Evolutionary conservation across 2,329 filamentous ascomycete species (phyloP).

Genomic region (Aureobasidium pullulans): DNA sequence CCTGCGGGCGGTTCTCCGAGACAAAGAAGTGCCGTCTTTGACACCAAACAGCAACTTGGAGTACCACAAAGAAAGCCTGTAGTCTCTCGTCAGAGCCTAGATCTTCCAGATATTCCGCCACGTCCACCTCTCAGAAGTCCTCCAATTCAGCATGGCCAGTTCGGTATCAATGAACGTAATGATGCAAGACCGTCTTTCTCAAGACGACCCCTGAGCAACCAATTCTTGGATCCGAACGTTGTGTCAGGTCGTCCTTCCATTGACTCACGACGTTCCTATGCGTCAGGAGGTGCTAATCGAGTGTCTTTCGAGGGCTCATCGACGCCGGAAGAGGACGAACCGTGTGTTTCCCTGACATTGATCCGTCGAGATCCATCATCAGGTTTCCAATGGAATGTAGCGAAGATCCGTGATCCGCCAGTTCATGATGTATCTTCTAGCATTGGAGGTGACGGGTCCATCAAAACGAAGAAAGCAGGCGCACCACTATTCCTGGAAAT

Average conservation of each 20-base stretch:
- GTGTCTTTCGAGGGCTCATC: neutral
- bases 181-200: neutral
- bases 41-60: slow-evolving; percentile 2
- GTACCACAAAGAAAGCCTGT: slow-evolving; percentile 10
- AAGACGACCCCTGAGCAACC: neutral
- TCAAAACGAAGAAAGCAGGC: slow-evolving; percentile 30
- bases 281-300: neutral
- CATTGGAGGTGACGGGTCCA: slow-evolving; percentile 22
- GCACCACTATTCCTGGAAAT: slow-evolving; percentile 48
- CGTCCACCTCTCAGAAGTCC: slow-evolving; percentile 3
- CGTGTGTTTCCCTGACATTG: slow-evolving; percentile 33
- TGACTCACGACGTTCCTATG: neutral
- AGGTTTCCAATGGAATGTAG: slow-evolving; percentile 45
- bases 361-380: slow-evolving; percentile 44
- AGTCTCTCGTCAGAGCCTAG: neutral
- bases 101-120: slow-evolving; percentile 10
- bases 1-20: neutral
- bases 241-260: neutral
- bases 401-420: slow-evolving; percentile 40
- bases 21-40: neutral
- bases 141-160: neutral
- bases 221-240: neutral
- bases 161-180: neutral
- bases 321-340: neutral
- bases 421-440: slow-evolving; percentile 36